phyloP scores from a whole-genome alignment of 2,329 filamentous ascomycete genomes.

The Fusarium succisae region DNA sequence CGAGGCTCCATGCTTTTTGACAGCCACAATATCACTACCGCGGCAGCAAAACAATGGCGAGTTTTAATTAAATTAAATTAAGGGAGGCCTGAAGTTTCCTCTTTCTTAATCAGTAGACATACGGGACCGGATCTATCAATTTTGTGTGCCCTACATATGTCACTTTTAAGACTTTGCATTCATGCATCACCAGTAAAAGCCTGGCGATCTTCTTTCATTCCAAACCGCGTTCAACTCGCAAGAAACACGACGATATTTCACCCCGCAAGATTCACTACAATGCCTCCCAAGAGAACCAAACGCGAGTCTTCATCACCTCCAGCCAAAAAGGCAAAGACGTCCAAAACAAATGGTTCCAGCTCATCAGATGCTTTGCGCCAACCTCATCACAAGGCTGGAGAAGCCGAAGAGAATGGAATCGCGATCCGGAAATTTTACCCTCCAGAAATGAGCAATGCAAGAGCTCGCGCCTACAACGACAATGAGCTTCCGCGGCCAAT shows the following conservation, averaged over 20 bases:
- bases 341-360: slow-evolving; percentile 34
- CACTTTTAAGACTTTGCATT: not conserved
- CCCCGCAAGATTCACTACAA: slow-evolving; percentile 31
- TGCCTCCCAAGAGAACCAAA: slow-evolving; percentile 43
- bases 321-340: slow-evolving; percentile 48
- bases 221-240: not conserved
- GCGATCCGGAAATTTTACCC: slow-evolving; percentile 83
- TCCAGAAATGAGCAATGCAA: slow-evolving; percentile 83
- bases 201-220: not conserved
- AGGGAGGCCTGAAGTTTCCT: not conserved
- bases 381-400: slow-evolving; percentile 58
- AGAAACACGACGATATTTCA: not conserved
- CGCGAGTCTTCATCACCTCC: slow-evolving; percentile 40
- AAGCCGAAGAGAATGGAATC: slow-evolving; percentile 66
- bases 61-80: not conserved
- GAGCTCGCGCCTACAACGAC: slow-evolving; percentile 78
- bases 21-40: slow-evolving; percentile 40
- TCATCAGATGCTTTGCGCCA: slow-evolving; percentile 49
- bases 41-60: slow-evolving; percentile 12
- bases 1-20: slow-evolving; percentile 32
- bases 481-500: slow-evolving; percentile 77
- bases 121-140: not conserved
- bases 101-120: not conserved
- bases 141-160: slow-evolving; percentile 6
- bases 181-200: not conserved